A percentile compares a stretch with the other conserved stretches of the same genome.
phyloP scores from a whole-genome alignment of 2,329 filamentous ascomycete genomes.

The Diaporthe vaccinii region DNA sequence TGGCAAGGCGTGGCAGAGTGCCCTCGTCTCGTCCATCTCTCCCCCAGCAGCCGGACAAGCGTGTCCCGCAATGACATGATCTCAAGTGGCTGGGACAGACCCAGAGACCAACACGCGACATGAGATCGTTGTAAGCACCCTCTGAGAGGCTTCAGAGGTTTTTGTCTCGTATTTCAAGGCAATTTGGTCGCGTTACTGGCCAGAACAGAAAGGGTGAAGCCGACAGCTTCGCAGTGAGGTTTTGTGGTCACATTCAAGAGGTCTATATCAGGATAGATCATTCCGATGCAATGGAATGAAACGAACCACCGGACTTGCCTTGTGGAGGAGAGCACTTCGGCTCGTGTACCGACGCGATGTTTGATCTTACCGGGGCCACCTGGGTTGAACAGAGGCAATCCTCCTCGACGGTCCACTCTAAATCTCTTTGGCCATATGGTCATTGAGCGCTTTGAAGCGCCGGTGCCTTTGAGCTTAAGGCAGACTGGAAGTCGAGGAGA shows the following conservation, averaged over 20 bases:
- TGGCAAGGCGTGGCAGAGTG: not conserved
- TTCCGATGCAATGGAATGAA: not conserved
- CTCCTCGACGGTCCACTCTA: not conserved
- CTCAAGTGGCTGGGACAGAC: not conserved
- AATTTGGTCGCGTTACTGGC: not conserved
- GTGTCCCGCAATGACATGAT: not conserved
- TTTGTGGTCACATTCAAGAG: conserved; percentile 1
- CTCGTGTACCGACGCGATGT: not conserved
- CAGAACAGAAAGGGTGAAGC: not conserved
- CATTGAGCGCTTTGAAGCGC: not conserved
- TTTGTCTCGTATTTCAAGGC: not conserved
- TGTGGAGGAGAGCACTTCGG: not conserved
- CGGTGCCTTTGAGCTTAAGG: not conserved
- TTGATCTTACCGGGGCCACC: not conserved
- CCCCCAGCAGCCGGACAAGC: not conserved
- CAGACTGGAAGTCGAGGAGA: not conserved
- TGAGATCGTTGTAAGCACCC: not conserved
- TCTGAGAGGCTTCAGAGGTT: not conserved
- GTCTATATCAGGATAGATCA: not conserved
- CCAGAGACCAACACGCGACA: not conserved
- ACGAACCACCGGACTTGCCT: conserved; percentile 4
- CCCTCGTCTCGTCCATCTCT: not conserved
- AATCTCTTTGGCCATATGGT: not conserved
- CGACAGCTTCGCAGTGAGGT: not conserved
- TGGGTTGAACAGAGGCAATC: not conserved